Conservation (phyloP, 805 yeast genomes). For the Yarrowia hollandica region DNA sequence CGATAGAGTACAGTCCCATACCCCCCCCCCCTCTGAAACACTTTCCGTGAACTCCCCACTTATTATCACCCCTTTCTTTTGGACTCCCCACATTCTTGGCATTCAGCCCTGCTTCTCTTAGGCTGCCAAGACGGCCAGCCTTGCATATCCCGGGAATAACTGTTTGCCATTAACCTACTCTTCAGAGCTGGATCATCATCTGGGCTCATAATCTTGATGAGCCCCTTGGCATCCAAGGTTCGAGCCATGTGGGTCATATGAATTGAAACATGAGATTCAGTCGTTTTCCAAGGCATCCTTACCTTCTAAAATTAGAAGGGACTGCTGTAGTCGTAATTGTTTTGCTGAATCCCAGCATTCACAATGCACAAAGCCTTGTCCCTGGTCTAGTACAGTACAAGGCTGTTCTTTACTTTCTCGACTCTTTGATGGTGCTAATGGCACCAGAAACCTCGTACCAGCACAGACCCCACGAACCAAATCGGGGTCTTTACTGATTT, state of each 20-base stretch:
- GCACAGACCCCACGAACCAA: too few relatives aligned
- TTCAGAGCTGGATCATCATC: neutral
- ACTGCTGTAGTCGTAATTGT: too few relatives aligned
- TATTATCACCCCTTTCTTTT: neutral
- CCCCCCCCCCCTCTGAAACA: neutral
- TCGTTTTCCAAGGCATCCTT: too few relatives aligned
- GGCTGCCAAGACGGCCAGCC: constrained; percentile 21
- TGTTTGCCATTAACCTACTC: neutral
- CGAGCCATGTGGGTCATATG: too few relatives aligned
- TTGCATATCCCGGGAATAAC: constrained; percentile 28
- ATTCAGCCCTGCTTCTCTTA: constrained; percentile 25
- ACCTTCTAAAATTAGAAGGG: neutral
- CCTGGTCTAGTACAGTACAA: too few relatives aligned
- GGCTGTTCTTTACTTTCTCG: too few relatives aligned
- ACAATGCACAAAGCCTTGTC: neutral
- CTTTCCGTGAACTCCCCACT: neutral
- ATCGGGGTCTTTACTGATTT: too few relatives aligned
- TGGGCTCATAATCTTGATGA: neutral
- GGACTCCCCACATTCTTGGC: constrained; percentile 27
- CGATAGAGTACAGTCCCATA: neutral
- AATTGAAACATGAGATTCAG: neutral
- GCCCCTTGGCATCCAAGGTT: too few relatives aligned
- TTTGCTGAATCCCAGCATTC: neutral
- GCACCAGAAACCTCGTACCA: too few relatives aligned
- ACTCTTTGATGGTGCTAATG: too few relatives aligned